Evolutionary conservation across 2,329 filamentous ascomycete species (phyloP).

Genomic region (Fusarium sp.): DNA sequence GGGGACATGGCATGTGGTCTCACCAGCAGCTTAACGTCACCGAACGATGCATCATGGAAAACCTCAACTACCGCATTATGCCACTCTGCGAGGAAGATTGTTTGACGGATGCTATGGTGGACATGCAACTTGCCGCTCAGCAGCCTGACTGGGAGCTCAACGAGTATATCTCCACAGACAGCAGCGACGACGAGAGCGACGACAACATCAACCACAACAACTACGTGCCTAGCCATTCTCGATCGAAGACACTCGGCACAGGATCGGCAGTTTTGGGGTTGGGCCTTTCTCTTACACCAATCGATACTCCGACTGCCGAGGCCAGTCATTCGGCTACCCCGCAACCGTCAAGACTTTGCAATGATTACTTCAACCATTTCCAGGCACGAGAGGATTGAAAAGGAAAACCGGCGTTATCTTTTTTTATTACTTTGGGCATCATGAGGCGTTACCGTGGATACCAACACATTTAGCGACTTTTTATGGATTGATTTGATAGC

Average conservation of each 20-base stretch:
- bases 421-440: slow-evolving; percentile 30
- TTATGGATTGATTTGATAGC: slow-evolving; percentile 32
- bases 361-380: slow-evolving; percentile 47
- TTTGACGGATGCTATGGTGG: slow-evolving; percentile 70
- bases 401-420: slow-evolving; percentile 40
- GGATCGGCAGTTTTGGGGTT: slow-evolving; percentile 43
- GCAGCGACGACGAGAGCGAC: slow-evolving; percentile 47
- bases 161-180: slow-evolving; percentile 50
- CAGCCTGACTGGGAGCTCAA: slow-evolving; percentile 48
- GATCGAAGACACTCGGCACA: slow-evolving; percentile 54
- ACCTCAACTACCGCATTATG: slow-evolving; percentile 72
- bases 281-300: slow-evolving; percentile 47
- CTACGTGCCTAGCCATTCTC: slow-evolving; percentile 52
- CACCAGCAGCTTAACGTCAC: slow-evolving; percentile 73
- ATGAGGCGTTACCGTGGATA: slow-evolving; percentile 42
- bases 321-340: slow-evolving; percentile 33
- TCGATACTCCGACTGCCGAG: slow-evolving; percentile 43
- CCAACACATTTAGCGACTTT: slow-evolving; percentile 42
- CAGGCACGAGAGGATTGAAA: slow-evolving; percentile 38
- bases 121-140: slow-evolving; percentile 71
- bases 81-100: slow-evolving; percentile 69
- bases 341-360: slow-evolving; percentile 35
- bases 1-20: slow-evolving; percentile 70
- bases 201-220: slow-evolving; percentile 34
- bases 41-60: slow-evolving; percentile 74